These are phyloP conservation scores for Lentinula boryana DNA, from an alignment of 768 basidiomycete species.

Conservation along the genomic window DNA sequence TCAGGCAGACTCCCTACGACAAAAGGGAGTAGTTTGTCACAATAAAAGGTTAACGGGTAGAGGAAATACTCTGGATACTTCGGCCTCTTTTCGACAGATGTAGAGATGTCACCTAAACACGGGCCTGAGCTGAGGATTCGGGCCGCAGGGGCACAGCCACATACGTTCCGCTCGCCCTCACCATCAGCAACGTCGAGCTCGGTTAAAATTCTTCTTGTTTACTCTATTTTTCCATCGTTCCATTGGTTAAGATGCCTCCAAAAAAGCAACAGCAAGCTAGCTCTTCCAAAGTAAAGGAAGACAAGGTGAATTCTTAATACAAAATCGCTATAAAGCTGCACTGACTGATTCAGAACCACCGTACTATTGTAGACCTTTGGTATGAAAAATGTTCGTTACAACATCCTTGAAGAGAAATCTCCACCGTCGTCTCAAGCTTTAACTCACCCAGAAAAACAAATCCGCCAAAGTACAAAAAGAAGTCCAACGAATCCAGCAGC, in stretches of 20 bases:
- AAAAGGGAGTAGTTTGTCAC: too few species aligned
- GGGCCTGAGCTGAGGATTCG: too few species aligned
- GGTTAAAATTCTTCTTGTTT: not conserved
- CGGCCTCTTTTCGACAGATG: too few species aligned
- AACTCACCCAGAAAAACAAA: constrained; percentile 76
- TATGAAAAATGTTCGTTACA: constrained; percentile 70
- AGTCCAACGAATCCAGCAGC: constrained; percentile 74
- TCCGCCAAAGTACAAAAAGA: constrained; percentile 88
- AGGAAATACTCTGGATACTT: too few species aligned
- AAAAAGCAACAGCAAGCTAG: constrained; percentile 53
- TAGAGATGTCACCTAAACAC: too few species aligned
- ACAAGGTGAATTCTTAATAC: constrained; percentile 51
- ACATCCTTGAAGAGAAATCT: not conserved
- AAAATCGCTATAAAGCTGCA: constrained; percentile 17
- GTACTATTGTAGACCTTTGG: constrained; percentile 66
- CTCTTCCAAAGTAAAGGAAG: constrained; percentile 70
- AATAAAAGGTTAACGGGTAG: too few species aligned
- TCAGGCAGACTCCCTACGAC: too few species aligned
- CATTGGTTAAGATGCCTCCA: constrained; percentile 56
- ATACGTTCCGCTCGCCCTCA: not conserved
- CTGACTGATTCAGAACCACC: constrained; percentile 13
- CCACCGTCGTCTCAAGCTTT: constrained; percentile 6
- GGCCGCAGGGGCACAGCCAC: not conserved
- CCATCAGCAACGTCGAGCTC: not conserved
- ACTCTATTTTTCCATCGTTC: too few species aligned